These are phyloP conservation scores for Lactarius psammicola DNA, from an alignment of 768 basidiomycete genomes.

Conservation along the genomic window DNA sequence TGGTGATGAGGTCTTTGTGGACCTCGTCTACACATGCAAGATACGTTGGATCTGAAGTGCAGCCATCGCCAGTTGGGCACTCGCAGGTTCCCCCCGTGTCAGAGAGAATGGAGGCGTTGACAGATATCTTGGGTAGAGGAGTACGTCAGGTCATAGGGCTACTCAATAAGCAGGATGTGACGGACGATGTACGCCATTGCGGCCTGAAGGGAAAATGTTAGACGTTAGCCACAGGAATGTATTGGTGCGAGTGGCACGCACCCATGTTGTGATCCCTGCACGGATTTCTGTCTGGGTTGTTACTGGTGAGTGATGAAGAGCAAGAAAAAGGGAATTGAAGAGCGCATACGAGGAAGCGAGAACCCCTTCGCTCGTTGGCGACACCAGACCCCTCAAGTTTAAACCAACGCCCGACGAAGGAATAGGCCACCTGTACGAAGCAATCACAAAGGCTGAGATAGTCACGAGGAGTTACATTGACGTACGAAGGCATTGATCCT, in stretches of 20 bases:
- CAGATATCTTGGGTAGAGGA: conserved; percentile 57
- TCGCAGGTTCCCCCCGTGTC: conserved; percentile 81
- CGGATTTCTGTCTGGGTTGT: conserved; percentile 65
- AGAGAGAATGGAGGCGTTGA: conserved; percentile 77
- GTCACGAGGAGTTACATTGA: not conserved
- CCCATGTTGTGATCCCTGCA: conserved; percentile 81
- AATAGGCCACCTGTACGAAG: conserved; percentile 34
- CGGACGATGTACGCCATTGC: conserved; percentile 81
- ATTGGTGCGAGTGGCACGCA: conserved; percentile 36
- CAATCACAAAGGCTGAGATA: not conserved
- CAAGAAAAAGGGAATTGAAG: not conserved
- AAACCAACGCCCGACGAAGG: conserved; percentile 37
- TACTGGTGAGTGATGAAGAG: not conserved
- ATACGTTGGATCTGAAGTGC: conserved; percentile 53
- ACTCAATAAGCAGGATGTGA: conserved; percentile 6
- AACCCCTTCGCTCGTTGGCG: conserved; percentile 35
- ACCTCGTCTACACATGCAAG: conserved; percentile 55
- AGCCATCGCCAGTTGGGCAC: conserved; percentile 60
- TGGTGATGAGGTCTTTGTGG: conserved; percentile 75
- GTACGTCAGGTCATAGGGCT: not conserved
- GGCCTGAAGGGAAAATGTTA: conserved; percentile 41
- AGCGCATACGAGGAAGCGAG: conserved; percentile 36
- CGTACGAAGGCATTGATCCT: conserved; percentile 25
- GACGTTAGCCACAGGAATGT: conserved; percentile 21
- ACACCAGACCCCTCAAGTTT: conserved; percentile 39